Percentiles rank a stretch among this genome's conserved stretches.
phyloP scores from a whole-genome alignment of 768 basidiomycete genomes.

The Phlebiopsis flavidoalba region DNA sequence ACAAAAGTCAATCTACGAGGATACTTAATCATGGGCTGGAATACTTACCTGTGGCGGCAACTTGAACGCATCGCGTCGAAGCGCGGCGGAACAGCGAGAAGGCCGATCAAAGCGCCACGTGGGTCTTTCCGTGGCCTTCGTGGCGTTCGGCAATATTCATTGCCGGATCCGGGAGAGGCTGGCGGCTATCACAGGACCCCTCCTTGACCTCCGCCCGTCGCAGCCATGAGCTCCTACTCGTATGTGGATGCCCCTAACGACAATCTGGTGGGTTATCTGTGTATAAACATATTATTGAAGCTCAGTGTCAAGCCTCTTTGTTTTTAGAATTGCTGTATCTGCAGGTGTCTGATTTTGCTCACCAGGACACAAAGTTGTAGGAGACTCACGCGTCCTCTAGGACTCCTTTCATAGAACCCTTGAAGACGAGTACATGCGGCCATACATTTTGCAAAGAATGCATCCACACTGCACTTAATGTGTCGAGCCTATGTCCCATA shows the following conservation, averaged over 20 bases:
- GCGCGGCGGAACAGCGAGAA: too few species aligned
- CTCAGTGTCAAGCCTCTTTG: neutral
- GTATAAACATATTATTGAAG: neutral
- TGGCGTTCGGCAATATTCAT: slow-evolving; percentile 1
- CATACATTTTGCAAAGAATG: slow-evolving; percentile 90
- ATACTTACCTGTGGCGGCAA: too few species aligned
- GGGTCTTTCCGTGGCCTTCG: neutral
- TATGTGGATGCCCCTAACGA: slow-evolving; percentile 61
- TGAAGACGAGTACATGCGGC: slow-evolving; percentile 66
- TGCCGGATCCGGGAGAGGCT: neutral
- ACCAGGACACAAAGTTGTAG: neutral
- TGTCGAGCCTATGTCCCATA: slow-evolving; percentile 75
- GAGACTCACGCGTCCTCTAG: slow-evolving; percentile 26
- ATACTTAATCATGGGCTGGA: too few species aligned
- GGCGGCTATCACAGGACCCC: neutral
- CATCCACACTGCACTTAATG: slow-evolving; percentile 61
- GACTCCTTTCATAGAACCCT: slow-evolving; percentile 71
- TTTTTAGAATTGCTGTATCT: slow-evolving; percentile 72
- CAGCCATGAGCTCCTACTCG: slow-evolving; percentile 34
- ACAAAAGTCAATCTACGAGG: too few species aligned
- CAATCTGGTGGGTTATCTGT: slow-evolving; percentile 51
- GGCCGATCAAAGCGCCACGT: too few species aligned
- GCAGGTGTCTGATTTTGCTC: slow-evolving; percentile 39
- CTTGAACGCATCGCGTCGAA: too few species aligned
- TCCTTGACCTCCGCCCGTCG: neutral